Percentiles rank a stretch among this genome's conserved stretches.
phyloP scores from a whole-genome alignment of 2,329 filamentous ascomycete genomes.

The Exophiala aquamarina region DNA sequence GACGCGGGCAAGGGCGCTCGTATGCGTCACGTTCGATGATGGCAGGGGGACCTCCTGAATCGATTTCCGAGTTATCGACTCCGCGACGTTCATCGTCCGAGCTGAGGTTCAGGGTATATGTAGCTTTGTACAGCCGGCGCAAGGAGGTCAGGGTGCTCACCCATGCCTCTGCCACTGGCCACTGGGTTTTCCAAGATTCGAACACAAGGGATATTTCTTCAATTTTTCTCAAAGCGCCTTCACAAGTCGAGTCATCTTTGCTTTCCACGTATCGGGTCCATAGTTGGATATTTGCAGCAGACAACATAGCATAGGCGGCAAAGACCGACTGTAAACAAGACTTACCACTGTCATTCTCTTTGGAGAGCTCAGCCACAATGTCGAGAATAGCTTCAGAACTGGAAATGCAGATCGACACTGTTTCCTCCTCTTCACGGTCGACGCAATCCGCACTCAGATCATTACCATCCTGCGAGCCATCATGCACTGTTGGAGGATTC shows the following conservation, averaged over 20 bases:
- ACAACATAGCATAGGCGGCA: neutral
- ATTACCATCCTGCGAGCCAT: no score
- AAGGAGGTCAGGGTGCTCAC: slow-evolving; percentile 1
- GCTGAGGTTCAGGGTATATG: neutral
- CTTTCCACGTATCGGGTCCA: neutral
- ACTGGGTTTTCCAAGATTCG: slow-evolving; percentile 1
- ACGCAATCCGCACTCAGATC: no score
- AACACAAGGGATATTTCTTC: slow-evolving; percentile 2
- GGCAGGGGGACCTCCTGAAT: neutral
- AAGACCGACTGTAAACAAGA: neutral
- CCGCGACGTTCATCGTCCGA: no score
- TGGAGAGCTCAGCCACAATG: neutral
- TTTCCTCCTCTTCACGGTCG: neutral
- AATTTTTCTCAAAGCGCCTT: neutral
- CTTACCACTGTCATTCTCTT: neutral
- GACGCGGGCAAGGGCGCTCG: neutral
- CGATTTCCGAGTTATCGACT: neutral
- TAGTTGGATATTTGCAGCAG: neutral
- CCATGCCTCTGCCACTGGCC: slow-evolving; percentile 4
- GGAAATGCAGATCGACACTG: slow-evolving; percentile 1
- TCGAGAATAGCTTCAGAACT: slow-evolving; percentile 5
- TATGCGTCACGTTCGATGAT: slow-evolving; percentile 1
- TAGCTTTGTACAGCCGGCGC: slow-evolving; percentile 4
- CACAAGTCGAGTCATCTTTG: neutral
- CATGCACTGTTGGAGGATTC: neutral